Conservation (phyloP, 768 basidiomycete species). For the Rhizopogon vinicolor region DNA sequence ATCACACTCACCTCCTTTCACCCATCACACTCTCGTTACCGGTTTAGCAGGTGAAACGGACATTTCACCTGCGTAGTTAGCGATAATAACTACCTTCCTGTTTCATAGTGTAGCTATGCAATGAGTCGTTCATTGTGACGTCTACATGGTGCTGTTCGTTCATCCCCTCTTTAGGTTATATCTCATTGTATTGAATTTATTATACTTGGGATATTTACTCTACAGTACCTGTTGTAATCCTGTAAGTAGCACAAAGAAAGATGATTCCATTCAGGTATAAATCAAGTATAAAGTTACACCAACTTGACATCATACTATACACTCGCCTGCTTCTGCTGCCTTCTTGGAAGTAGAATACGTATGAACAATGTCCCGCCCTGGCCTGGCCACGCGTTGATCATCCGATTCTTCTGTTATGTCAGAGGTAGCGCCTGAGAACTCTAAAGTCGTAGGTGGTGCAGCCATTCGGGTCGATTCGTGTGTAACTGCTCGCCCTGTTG, state of each 20-base stretch:
- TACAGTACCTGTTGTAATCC: no score
- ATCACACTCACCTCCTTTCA: neutral
- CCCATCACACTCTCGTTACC: neutral
- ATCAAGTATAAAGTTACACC: neutral
- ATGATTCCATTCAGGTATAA: neutral
- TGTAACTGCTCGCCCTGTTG: slow-evolving; percentile 20
- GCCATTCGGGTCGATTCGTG: neutral
- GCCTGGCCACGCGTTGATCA: neutral
- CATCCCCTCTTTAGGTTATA: no score
- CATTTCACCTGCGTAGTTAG: neutral
- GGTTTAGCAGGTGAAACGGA: neutral
- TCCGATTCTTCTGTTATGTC: neutral
- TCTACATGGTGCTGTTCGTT: no score
- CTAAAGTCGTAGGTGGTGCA: neutral
- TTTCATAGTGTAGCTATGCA: neutral
- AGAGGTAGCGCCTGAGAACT: neutral
- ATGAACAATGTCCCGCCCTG: neutral
- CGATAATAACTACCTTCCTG: neutral
- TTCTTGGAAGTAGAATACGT: neutral
- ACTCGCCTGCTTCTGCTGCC: neutral
- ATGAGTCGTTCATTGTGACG: no score
- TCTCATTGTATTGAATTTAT: no score
- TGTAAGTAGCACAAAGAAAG: neutral
- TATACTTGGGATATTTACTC: no score
- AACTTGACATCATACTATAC: neutral